A percentile compares a stretch with the other conserved stretches of the same genome.
Conservation (phyloP, 345 rosid species). For the Sisymbrium altissimum region DNA sequence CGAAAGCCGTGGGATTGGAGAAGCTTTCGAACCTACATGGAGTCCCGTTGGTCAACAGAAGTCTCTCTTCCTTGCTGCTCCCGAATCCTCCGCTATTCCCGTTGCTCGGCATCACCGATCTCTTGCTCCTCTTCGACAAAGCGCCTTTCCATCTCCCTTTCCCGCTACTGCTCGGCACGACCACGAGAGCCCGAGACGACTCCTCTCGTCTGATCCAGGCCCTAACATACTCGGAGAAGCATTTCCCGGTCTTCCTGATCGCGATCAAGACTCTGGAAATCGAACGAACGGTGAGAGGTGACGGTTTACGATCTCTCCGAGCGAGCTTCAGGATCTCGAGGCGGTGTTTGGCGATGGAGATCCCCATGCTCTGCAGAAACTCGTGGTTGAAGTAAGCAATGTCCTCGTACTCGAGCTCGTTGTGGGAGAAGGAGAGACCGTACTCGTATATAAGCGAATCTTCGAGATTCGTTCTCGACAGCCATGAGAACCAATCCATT, state of each 20-base stretch:
- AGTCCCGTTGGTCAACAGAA: constrained; percentile 65
- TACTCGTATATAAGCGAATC: constrained; percentile 77
- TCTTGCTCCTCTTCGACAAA: constrained; percentile 72
- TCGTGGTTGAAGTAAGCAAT: constrained; percentile 81
- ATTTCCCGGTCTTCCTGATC: constrained; percentile 57
- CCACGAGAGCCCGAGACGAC: constrained; percentile 52
- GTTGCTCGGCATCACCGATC: constrained; percentile 29
- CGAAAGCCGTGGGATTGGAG: no score
- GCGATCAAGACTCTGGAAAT: constrained; percentile 53
- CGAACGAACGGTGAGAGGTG: constrained; percentile 26
- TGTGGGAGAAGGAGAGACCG: constrained; percentile 66
- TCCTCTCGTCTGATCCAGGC: constrained; percentile 50
- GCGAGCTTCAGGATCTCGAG: constrained; percentile 92
- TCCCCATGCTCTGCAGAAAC: constrained; percentile 95
- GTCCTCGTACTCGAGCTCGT: constrained; percentile 89
- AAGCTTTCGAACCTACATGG: constrained; percentile 42
- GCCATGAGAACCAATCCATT: constrained; percentile 99
- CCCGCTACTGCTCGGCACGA: constrained; percentile 38
- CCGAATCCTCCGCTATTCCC: neutral
- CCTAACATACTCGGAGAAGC: constrained; percentile 45
- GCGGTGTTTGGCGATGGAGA: constrained; percentile 91
- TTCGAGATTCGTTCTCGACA: constrained; percentile 69
- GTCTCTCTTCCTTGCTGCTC: constrained; percentile 39
- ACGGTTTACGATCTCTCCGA: constrained; percentile 39
- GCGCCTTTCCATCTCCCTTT: constrained; percentile 52